Evolutionary conservation across 805 yeast genomes (phyloP).

Genomic region (Kodamaea kakaduensis): DNA sequence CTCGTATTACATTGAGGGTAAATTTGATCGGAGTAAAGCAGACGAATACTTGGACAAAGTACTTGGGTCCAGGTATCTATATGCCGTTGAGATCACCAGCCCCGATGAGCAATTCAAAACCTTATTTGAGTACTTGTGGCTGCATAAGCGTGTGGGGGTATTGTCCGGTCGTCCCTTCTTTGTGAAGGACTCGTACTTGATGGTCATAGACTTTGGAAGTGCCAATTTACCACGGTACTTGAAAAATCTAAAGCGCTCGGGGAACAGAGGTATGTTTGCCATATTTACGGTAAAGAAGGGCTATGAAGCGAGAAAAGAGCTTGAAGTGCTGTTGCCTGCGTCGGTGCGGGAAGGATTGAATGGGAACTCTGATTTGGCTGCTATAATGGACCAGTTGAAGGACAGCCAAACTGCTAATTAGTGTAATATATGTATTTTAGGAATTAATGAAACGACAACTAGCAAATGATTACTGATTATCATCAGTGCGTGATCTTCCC

Average conservation of each 20-base stretch:
- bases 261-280: constrained; percentile 28
- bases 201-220: constrained; percentile 34
- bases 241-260: constrained; percentile 7
- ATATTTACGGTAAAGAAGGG: constrained; percentile 37
- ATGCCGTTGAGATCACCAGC: constrained; percentile 42
- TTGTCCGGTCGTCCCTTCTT: constrained; percentile 44
- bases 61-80: constrained; percentile 48
- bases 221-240: constrained; percentile 22
- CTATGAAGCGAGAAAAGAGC: constrained; percentile 21
- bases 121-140: constrained; percentile 42
- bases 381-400: constrained; percentile 8
- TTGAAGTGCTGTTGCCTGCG: constrained; percentile 3
- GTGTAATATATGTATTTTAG: constrained; percentile 2
- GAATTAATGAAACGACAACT: not conserved
- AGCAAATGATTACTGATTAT: too few relatives aligned
- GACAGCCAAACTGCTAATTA: constrained; percentile 4
- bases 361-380: constrained; percentile 1
- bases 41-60: constrained; percentile 52
- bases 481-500: too few relatives aligned
- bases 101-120: constrained; percentile 24
- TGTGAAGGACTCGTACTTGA: constrained; percentile 62
- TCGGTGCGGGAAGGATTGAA: not conserved
- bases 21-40: constrained; percentile 53
- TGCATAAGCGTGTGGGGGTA: constrained; percentile 55
- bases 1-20: constrained; percentile 54